Evolutionary conservation across 1,139 yeast species (phyloP), one percentile per base, ranked within the genome.

Genomic region (Lodderomyces jiufengensis): DNA sequence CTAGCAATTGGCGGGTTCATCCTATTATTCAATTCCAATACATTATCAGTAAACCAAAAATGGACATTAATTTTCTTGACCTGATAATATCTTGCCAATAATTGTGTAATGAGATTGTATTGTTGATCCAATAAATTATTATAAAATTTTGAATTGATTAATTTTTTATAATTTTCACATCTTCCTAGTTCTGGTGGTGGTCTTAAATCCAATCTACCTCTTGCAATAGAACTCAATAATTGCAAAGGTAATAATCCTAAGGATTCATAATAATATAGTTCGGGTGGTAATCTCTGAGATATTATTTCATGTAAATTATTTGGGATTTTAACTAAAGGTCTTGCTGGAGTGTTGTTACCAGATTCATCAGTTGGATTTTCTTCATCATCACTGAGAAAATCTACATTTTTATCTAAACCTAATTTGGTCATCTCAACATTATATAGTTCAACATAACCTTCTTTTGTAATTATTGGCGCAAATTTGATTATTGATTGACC

Each of bases 221-320:
- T 77, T 0, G 85, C 71, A 15, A 88, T 68, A 0, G 87, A 76
- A 44, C 84, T 85, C 34, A 84, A 67, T 27, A 85, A 56, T 41
- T 77, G 79, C 6, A 84, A 68, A 6, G 84, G 78, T 18, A 84
- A 64, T 29, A 90, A 56, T 1, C 97, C 98, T 37, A 84, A 61
- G 0, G 95, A 81, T 51, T 80, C 78, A 58, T 88, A 92, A 53
- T 83, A 87, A 53, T 79, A 82, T 31, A 84, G 69, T 59, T 90
- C 97, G 32, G 88, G 85, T 1, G 97, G 95, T 37, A 92, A 67
- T 51, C 94, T 75, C 55, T 85, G 90, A 4, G 95, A 88, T 35
- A 92, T 73, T 36, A 90, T 75, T 34, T 83, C 92, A 52, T 86
- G 95, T 15, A 86, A 68, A 55, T 88, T 95, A 43, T 76, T 76